Evolutionary conservation across 2,329 filamentous ascomycete genomes (phyloP).

Genomic region (Nothophaeocryptopus gaeumannii): DNA sequence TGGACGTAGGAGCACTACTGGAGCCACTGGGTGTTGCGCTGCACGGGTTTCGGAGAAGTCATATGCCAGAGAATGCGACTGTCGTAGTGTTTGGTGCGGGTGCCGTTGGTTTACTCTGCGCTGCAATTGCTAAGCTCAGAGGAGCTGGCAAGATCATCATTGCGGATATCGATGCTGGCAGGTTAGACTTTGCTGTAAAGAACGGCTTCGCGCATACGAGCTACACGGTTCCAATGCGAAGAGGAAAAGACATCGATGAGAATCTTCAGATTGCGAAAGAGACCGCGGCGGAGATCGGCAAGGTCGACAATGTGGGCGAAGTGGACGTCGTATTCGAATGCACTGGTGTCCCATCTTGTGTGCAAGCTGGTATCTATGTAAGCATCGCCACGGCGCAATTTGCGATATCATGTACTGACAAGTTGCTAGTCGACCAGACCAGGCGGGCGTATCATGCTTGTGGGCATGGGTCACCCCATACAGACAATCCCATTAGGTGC

Average conservation of each 20-base stretch:
- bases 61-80: conserved; percentile 45
- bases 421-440: conserved; percentile 55
- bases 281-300: conserved; percentile 43
- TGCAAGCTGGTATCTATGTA: conserved; percentile 71
- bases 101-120: conserved; percentile 59
- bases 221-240: conserved; percentile 47
- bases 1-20: conserved; percentile 57
- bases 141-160: conserved; percentile 56
- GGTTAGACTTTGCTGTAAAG: conserved; percentile 55
- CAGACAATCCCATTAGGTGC: conserved; percentile 72
- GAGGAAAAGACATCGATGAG: conserved; percentile 53
- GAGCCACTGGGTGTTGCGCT: conserved; percentile 61
- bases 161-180: conserved; percentile 58
- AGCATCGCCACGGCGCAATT: conserved; percentile 20
- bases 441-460: conserved; percentile 70
- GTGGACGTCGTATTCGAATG: conserved; percentile 73
- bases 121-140: conserved; percentile 55
- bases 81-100: conserved; percentile 61
- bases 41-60: conserved; percentile 57
- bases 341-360: conserved; percentile 71
- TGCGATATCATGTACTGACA: conserved; percentile 7
- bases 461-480: conserved; percentile 75
- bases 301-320: conserved; percentile 47
- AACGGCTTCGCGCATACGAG: conserved; percentile 49
- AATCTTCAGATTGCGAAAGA: conserved; percentile 51